Conservation (phyloP, 805 yeast species). For the Candida vartiovaarae region DNA sequence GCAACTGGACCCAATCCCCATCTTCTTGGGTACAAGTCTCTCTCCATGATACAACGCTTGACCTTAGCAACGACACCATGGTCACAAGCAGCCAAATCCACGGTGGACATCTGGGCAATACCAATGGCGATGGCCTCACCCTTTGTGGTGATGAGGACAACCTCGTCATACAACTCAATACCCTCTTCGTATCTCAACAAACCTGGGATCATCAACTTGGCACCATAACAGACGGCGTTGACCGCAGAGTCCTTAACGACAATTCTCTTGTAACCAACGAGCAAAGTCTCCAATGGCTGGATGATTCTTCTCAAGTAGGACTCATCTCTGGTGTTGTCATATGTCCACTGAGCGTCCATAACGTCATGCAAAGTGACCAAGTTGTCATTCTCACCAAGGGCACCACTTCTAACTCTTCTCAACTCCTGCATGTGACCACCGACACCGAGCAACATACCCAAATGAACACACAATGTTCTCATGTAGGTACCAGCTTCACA, state of each 20-base stretch:
- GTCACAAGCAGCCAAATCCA: conserved; percentile 92
- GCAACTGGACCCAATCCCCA: conserved; percentile 99
- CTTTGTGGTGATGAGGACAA: conserved; percentile 95
- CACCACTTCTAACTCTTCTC: conserved; percentile 98
- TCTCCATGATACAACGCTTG: conserved; percentile 99
- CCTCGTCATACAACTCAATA: conserved; percentile 95
- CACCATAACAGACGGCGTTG: conserved; percentile 97
- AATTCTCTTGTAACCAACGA: conserved; percentile 93
- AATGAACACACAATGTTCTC: conserved; percentile 98
- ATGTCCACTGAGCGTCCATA: conserved; percentile 96
- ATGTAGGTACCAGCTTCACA: conserved; percentile 99
- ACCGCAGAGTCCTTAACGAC: conserved; percentile 95
- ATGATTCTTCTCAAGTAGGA: conserved; percentile 88
- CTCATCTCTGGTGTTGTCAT: conserved; percentile 96
- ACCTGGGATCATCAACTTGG: conserved; percentile 98
- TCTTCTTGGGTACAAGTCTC: conserved; percentile 98
- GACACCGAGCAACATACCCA: conserved; percentile 96
- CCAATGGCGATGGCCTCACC: conserved; percentile 99
- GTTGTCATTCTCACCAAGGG: conserved; percentile 82
- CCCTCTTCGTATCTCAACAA: conserved; percentile 95
- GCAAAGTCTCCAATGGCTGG: conserved; percentile 89
- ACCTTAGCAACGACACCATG: conserved; percentile 98
- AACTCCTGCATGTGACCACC: conserved; percentile 99
- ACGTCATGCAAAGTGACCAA: conserved; percentile 96
- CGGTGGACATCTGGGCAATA: conserved; percentile 98